Conservation (phyloP, 2,329 filamentous ascomycete genomes). For the Endocalyx cinctus region DNA sequence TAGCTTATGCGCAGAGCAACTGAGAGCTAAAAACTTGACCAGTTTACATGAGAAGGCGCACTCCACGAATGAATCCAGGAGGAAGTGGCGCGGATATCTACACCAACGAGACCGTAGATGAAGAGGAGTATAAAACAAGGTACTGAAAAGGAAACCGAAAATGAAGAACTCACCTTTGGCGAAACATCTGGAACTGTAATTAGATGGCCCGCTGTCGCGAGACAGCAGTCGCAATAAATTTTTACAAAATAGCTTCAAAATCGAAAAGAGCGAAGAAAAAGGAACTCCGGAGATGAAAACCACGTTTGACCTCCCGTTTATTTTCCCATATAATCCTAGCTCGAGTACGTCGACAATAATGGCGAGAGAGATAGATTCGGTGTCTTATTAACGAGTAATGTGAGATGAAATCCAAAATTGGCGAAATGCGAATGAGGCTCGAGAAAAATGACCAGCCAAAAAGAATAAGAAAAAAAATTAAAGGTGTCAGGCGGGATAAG, state of each 20-base stretch:
- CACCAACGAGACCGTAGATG: too few species aligned
- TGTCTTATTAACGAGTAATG: not conserved
- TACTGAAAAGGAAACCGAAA: slow-evolving; percentile 1
- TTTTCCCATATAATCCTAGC: too few species aligned
- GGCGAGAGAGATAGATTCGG: not conserved
- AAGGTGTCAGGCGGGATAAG: too few species aligned
- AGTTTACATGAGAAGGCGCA: not conserved
- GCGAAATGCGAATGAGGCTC: too few species aligned
- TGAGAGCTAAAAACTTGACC: not conserved
- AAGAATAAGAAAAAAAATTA: too few species aligned
- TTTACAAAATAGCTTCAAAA: slow-evolving; percentile 16
- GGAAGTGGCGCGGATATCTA: slow-evolving; percentile 4
- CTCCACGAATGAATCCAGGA: not conserved
- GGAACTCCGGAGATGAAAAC: slow-evolving; percentile 5
- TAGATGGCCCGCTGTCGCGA: slow-evolving; percentile 22
- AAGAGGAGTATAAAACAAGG: slow-evolving; percentile 6
- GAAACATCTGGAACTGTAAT: slow-evolving; percentile 23
- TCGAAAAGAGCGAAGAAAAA: slow-evolving; percentile 5
- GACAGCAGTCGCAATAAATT: slow-evolving; percentile 19
- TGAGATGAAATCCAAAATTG: not conserved
- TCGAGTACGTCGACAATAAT: not conserved
- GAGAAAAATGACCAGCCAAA: too few species aligned
- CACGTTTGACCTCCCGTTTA: too few species aligned
- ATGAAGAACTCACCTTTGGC: slow-evolving; percentile 23
- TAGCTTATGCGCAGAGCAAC: slow-evolving; percentile 2